These are phyloP conservation scores for Pinus taeda DNA, from an alignment of 75 land plant species.

Conservation along the genomic window DNA sequence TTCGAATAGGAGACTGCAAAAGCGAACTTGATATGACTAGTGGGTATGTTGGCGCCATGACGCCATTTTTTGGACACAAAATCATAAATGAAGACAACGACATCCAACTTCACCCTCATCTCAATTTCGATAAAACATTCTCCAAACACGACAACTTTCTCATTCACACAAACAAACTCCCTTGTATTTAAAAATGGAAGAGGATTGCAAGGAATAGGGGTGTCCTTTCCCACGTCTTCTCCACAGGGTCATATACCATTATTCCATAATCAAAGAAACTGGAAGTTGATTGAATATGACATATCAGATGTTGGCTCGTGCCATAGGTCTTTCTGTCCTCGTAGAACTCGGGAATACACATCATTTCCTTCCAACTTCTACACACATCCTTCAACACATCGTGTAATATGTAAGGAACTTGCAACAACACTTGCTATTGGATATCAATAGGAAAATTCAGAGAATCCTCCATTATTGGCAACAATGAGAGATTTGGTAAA, in stretches of 20 bases:
- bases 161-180: constrained; percentile 18
- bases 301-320: constrained; percentile 17
- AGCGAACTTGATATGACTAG: no score
- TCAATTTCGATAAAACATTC: not conserved
- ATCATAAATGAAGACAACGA: no score
- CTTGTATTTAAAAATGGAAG: constrained; percentile 23
- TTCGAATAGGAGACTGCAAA: no score
- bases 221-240: constrained; percentile 25
- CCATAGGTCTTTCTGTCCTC: constrained; percentile 7
- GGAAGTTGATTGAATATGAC: constrained; percentile 14
- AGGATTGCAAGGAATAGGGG: not conserved
- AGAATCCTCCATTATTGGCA: constrained; percentile 1
- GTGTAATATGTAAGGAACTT: constrained; percentile 23
- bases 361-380: constrained; percentile 15
- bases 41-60: no score
- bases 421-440: constrained; percentile 21
- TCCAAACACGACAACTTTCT: constrained; percentile 48
- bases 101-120: constrained; percentile 6
- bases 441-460: constrained; percentile 53
- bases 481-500: no score
- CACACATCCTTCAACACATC: constrained; percentile 19
- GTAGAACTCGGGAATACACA: constrained; percentile 14
- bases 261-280: constrained; percentile 11
- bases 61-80: no score
- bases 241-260: constrained; percentile 22